Conservation (phyloP, 768 basidiomycete genomes). For the Tylopilus intermedius region DNA sequence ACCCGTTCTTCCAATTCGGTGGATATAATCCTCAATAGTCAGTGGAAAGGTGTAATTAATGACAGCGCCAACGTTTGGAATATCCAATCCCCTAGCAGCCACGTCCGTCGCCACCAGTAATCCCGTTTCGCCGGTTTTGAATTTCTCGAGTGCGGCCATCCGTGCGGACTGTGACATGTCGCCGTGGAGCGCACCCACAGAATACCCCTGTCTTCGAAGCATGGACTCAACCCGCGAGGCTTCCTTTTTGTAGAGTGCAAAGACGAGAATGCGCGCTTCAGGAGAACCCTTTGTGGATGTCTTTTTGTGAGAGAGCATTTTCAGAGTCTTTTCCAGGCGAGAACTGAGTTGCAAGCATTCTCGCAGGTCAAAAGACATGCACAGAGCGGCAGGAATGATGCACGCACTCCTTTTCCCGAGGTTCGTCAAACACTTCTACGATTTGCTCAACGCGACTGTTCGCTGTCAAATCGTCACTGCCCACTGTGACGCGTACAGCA, state of each 20-base stretch:
- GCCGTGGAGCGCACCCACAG: conserved; percentile 81
- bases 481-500: conserved; percentile 89
- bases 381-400: not conserved
- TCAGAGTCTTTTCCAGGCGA: conserved; percentile 56
- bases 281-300: conserved; percentile 41
- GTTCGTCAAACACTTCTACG: conserved; percentile 88
- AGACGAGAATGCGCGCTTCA: conserved; percentile 78
- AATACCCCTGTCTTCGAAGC: conserved; percentile 68
- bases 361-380: not conserved
- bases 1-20: conserved; percentile 89
- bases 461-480: conserved; percentile 90
- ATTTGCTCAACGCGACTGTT: conserved; percentile 90
- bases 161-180: conserved; percentile 85
- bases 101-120: conserved; percentile 96
- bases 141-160: conserved; percentile 80
- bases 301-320: conserved; percentile 50
- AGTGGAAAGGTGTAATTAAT: conserved; percentile 98
- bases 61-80: conserved; percentile 90
- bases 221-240: conserved; percentile 84
- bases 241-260: conserved; percentile 97
- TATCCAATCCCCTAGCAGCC: conserved; percentile 94
- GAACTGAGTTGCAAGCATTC: conserved; percentile 36
- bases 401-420: conserved; percentile 80
- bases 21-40: conserved; percentile 90
- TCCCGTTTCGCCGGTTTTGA: conserved; percentile 75